Percentiles rank a stretch among this genome's conserved stretches.
Conservation (phyloP, 768 basidiomycete species). For the Serpula lacrymans region DNA sequence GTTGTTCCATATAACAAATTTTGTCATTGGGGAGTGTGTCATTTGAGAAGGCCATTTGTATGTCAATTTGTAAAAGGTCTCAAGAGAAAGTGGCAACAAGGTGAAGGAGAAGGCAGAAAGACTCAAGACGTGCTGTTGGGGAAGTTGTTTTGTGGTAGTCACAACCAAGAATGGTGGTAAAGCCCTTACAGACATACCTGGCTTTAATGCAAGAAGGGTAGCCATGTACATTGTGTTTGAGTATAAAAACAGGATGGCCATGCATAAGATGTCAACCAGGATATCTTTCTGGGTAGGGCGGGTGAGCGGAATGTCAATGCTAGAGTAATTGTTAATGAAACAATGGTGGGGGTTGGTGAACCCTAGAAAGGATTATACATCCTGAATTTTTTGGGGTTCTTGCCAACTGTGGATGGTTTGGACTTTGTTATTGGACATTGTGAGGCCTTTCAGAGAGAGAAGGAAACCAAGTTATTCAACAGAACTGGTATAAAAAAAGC, state of each 20-base stretch:
- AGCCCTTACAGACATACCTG: constrained; percentile 39
- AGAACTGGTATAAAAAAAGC: too few relatives aligned
- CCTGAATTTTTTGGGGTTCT: constrained; percentile 20
- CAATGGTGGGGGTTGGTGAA: constrained; percentile 30
- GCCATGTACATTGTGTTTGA: constrained; percentile 25
- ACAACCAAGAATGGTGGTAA: constrained; percentile 34
- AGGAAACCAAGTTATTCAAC: constrained; percentile 34
- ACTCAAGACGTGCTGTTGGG: constrained; percentile 36
- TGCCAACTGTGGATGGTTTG: constrained; percentile 28
- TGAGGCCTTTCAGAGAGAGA: constrained; percentile 21
- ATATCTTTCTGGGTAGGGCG: constrained; percentile 23
- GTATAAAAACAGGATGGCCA: constrained; percentile 23
- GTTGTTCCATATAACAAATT: constrained; percentile 31
- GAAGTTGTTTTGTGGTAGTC: constrained; percentile 42
- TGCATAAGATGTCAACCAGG: constrained; percentile 18
- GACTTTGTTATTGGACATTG: constrained; percentile 38
- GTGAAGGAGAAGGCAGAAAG: constrained; percentile 32
- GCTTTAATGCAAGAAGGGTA: constrained; percentile 30
- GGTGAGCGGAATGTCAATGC: constrained; percentile 26
- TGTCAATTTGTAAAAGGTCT: constrained; percentile 36
- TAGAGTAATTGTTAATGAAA: constrained; percentile 31
- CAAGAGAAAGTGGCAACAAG: constrained; percentile 31
- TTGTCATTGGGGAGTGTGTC: constrained; percentile 27
- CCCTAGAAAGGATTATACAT: constrained; percentile 29
- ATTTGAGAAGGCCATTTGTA: constrained; percentile 39